These are phyloP conservation scores for Pyrus hybrid DNA, from an alignment of 331 rosid genomes.

Conservation along the genomic window DNA sequence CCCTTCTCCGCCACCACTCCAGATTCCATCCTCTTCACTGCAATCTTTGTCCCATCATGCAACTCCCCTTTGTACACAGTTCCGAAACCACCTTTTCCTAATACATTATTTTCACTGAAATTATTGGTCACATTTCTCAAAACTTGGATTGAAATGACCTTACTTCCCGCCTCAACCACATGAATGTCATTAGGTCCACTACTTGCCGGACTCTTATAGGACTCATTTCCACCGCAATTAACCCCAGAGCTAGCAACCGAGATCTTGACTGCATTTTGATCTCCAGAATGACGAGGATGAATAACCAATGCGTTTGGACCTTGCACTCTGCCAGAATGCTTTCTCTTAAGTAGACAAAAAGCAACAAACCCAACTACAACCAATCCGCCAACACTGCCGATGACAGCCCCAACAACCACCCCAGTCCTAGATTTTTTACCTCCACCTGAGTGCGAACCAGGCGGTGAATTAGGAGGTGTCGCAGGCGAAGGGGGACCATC, in stretches of 20 bases:
- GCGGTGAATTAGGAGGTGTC: background rate
- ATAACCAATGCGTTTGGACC: slow-evolving; percentile 13
- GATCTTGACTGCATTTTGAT: slow-evolving; percentile 33
- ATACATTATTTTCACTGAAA: slow-evolving; percentile 50
- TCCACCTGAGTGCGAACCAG: background rate
- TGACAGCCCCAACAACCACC: slow-evolving; percentile 23
- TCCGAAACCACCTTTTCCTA: slow-evolving; percentile 89
- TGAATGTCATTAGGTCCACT: slow-evolving; percentile 34
- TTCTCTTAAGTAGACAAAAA: slow-evolving; percentile 18
- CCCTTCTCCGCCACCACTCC: slow-evolving; percentile 62
- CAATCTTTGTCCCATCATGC: slow-evolving; percentile 84
- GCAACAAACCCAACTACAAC: slow-evolving; percentile 16
- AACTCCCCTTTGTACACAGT: slow-evolving; percentile 81
- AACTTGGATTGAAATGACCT: slow-evolving; percentile 67
- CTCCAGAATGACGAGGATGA: slow-evolving; percentile 42
- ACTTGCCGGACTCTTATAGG: slow-evolving; percentile 12
- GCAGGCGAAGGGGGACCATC: background rate
- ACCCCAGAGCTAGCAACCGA: slow-evolving; percentile 21
- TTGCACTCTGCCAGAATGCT: slow-evolving; percentile 16
- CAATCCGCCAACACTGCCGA: slow-evolving; percentile 21
- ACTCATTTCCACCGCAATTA: slow-evolving; percentile 10
- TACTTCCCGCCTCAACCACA: slow-evolving; percentile 47
- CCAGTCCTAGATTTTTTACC: slow-evolving; percentile 14
- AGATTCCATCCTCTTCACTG: slow-evolving; percentile 88
- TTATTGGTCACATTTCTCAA: slow-evolving; percentile 59